Conservation (phyloP, 148 eudicot genomes). For the Rheum nobile region DNA sequence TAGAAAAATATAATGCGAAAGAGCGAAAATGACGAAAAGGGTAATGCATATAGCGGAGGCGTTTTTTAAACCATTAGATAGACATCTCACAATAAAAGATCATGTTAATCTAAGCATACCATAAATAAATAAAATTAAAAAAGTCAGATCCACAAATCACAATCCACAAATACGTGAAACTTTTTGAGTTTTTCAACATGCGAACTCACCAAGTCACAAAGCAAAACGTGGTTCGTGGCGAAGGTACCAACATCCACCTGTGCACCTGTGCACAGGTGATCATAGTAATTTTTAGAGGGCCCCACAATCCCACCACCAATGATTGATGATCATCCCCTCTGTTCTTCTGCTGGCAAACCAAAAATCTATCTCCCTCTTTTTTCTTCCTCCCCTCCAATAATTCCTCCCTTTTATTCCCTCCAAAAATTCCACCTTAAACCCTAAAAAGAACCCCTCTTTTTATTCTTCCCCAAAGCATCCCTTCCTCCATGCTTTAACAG, state of each 20-base stretch:
- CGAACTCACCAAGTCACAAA: not conserved
- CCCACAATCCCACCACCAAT: conserved; percentile 35
- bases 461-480: conserved; percentile 7
- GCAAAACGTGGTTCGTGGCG: not conserved
- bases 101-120: not conserved
- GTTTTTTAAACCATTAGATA: no score
- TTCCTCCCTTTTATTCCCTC: not conserved
- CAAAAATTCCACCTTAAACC: not conserved
- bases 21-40: no score
- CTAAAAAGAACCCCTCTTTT: conserved; percentile 4
- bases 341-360: conserved; percentile 24
- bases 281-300: not conserved
- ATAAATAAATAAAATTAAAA: no score
- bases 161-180: not conserved
- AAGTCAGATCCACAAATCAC: not conserved
- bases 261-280: not conserved
- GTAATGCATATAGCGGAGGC: no score
- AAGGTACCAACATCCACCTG: not conserved
- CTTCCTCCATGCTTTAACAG: not conserved
- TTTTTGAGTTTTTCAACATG: no score
- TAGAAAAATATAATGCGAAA: no score
- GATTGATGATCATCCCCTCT: conserved; percentile 32
- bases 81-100: no score
- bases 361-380: not conserved
- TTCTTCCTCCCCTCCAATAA: not conserved